A percentile compares a stretch with the other conserved stretches of the same genome.
Conservation (phyloP, 2,329 filamentous ascomycete genomes). For the Stagonosporopsis rhizophila region DNA sequence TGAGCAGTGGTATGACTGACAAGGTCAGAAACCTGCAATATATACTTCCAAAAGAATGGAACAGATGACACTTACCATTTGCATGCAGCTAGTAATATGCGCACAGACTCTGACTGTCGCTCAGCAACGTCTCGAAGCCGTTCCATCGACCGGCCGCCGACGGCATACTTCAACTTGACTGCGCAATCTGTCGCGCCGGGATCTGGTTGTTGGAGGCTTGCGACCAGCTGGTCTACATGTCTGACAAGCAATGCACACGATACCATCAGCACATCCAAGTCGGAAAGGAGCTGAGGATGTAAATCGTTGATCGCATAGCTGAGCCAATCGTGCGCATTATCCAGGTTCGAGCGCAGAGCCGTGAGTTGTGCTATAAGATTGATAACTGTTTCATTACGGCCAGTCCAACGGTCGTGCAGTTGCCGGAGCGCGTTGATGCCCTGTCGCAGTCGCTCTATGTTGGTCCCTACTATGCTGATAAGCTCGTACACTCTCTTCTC, state of each 20-base stretch:
- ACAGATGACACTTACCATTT: constrained; percentile 32
- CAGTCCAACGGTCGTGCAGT: constrained; percentile 46
- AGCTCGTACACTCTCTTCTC: constrained; percentile 42
- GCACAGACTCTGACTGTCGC: constrained; percentile 45
- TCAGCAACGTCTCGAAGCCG: constrained; percentile 41
- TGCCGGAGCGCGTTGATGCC: constrained; percentile 43
- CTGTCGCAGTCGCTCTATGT: constrained; percentile 42
- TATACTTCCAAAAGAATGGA: not conserved
- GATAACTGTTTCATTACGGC: constrained; percentile 40
- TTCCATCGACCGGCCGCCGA: constrained; percentile 43
- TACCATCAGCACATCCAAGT: constrained; percentile 43
- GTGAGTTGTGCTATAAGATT: constrained; percentile 48
- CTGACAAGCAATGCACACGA: constrained; percentile 42
- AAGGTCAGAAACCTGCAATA: constrained; percentile 25
- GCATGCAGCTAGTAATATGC: constrained; percentile 40
- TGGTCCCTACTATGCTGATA: constrained; percentile 36
- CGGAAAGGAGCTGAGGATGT: constrained; percentile 45
- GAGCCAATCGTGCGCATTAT: constrained; percentile 46
- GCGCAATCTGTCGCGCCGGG: constrained; percentile 44
- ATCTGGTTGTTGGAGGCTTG: constrained; percentile 39
- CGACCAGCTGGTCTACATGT: constrained; percentile 37
- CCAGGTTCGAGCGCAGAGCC: constrained; percentile 43
- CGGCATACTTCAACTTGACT: constrained; percentile 40
- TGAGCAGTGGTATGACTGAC: constrained; percentile 44
- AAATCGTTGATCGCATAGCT: constrained; percentile 43